Conservation (phyloP, 176 grass and related monocot species). For the Avena sativa region DNA sequence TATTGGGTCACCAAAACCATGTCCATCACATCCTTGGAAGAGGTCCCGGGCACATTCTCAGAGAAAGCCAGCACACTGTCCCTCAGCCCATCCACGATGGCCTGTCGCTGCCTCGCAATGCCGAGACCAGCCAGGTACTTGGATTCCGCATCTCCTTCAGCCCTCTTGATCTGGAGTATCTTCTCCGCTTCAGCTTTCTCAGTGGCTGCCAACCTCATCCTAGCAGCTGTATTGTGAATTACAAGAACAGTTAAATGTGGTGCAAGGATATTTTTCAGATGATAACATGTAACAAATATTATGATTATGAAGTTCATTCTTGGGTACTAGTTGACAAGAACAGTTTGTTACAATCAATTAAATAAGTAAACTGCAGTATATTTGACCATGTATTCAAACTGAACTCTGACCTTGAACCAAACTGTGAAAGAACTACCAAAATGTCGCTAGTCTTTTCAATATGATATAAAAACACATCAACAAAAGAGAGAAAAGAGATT, state of each 20-base stretch:
- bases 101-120: conserved; percentile 89
- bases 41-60: conserved; percentile 83
- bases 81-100: conserved; percentile 83
- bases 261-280: not conserved
- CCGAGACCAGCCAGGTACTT: conserved; percentile 85
- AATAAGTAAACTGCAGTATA: not conserved
- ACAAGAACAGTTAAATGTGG: not conserved
- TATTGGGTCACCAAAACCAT: conserved; percentile 92
- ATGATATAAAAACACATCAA: not conserved
- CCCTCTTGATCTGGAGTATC: conserved; percentile 86
- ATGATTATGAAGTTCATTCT: not conserved
- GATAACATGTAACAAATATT: not conserved
- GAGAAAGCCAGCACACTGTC: conserved; percentile 89
- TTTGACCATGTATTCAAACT: not conserved
- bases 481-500: not conserved
- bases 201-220: conserved; percentile 77
- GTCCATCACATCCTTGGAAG: conserved; percentile 86
- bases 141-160: conserved; percentile 85
- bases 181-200: conserved; percentile 93
- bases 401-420: not conserved
- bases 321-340: conserved; percentile 15
- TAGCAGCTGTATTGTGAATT: conserved; percentile 58
- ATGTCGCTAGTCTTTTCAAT: not conserved
- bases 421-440: not conserved
- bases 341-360: not conserved